Evolutionary conservation across 768 basidiomycete species (phyloP), one percentile per base, ranked within the genome.

Genomic region (Termitomyces sp.): DNA sequence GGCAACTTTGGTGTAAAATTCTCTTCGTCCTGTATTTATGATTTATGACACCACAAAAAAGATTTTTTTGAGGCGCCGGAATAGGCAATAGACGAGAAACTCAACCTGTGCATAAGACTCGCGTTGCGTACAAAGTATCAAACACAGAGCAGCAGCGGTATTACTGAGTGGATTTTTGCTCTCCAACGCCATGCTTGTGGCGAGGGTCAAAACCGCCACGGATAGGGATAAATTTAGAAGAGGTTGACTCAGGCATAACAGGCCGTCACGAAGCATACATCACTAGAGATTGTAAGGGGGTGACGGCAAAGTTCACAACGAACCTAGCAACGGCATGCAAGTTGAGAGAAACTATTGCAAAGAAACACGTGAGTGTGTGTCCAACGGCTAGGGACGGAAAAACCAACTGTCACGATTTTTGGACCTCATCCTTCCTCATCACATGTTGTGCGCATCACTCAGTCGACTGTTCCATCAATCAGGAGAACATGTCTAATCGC

Each of bases 401-500:
- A 39, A 39, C 51, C 37, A 20, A 52, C 51, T 52, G 37, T 39
- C 18, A 37, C 37, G 12, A 13, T 24, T 52, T 26, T 39, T n/a
- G 13, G 37, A 9, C 4, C 5, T 10, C 51, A n/a, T n/a, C n/a
- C n/a, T n/a, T n/a, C n/a, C n/a, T n/a, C n/a, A 29, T 39, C 24
- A 52, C 3, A 52, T 41, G 26, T n/a, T 26, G 34, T n/a, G 22
- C 15, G 4, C 12, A 34, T 57, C 46, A 44, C 52, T 41, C 46
- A 47, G 24, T 42, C 36, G 28, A 12, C 20, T 37, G 36, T n/a
- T 28, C 16, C 28, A 34, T 16, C 8, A 22, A 48, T 44, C 50
- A n/a, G 60, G 44, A 51, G 45, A 60, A 51, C 47, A 41, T 31
- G 42, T 56, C 48, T 44, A 59, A 54, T 54, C 50, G 46, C 39